Percentiles rank a stretch among this genome's conserved stretches.
phyloP scores from a whole-genome alignment of 2,329 filamentous ascomycete species.

The Venturia aucupariae region DNA sequence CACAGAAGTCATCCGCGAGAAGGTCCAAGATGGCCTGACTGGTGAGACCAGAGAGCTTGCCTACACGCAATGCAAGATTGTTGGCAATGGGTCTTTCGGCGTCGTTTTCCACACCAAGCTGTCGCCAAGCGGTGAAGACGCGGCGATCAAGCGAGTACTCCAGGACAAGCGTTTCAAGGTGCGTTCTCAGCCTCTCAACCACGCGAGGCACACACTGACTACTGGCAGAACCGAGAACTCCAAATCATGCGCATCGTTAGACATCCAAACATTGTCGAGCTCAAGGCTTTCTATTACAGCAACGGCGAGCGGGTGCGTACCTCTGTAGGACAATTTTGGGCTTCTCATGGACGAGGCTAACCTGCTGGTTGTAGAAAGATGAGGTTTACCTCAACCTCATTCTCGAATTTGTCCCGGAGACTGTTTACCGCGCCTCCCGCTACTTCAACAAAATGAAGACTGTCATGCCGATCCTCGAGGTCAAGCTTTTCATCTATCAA shows the following conservation, averaged over 20 bases:
- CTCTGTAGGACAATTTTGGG: conserved; percentile 9
- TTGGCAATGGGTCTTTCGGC: conserved; percentile 96
- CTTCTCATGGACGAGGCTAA: background rate
- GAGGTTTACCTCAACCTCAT: conserved; percentile 98
- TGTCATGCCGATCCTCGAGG: conserved; percentile 96
- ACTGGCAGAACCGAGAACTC: conserved; percentile 80
- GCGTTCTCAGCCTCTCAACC: conserved; percentile 18
- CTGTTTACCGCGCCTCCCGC: conserved; percentile 91
- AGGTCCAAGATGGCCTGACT: conserved; percentile 95
- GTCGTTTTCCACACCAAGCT: conserved; percentile 99
- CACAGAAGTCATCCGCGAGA: conserved; percentile 92
- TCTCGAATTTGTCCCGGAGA: conserved; percentile 96
- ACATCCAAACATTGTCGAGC: conserved; percentile 96
- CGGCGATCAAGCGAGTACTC: conserved; percentile 95
- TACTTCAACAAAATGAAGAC: conserved; percentile 99
- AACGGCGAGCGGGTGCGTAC: conserved; percentile 86
- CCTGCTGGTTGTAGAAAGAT: conserved; percentile 50
- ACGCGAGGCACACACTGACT: background rate
- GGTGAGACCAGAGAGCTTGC: conserved; percentile 94
- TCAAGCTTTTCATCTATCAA: conserved; percentile 99
- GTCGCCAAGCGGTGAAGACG: conserved; percentile 94
- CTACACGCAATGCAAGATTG: conserved; percentile 99
- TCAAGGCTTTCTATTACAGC: conserved; percentile 99
- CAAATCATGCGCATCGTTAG: conserved; percentile 99
- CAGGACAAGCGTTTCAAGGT: conserved; percentile 99